phyloP scores from a whole-genome alignment of 2,329 filamentous ascomycete species.

The Xylariaceae sp. region DNA sequence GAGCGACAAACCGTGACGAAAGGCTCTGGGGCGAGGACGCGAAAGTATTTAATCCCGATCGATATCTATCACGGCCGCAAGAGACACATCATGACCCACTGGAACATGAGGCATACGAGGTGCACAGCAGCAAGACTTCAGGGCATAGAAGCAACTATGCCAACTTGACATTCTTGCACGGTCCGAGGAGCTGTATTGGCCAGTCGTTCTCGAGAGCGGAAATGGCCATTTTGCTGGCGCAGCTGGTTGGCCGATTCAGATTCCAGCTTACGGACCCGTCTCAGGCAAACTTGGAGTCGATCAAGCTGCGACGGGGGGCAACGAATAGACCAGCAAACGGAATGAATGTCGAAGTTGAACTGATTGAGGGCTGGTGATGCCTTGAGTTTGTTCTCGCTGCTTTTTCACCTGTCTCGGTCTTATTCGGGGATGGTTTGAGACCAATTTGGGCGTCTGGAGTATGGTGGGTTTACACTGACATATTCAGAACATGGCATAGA shows the following conservation, averaged over 20 bases:
- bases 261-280: slow-evolving; percentile 14
- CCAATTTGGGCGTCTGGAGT: no score
- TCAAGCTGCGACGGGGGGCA: slow-evolving; percentile 14
- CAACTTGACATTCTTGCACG: slow-evolving; percentile 19
- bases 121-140: slow-evolving; percentile 1
- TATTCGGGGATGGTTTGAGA: no score
- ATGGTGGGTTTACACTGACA: no score
- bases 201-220: slow-evolving; percentile 18
- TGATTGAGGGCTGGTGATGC: slow-evolving; percentile 13
- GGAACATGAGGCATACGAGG: slow-evolving; percentile 3
- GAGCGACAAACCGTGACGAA: slow-evolving; percentile 13
- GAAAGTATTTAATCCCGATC: slow-evolving; percentile 15
- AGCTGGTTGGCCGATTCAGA: slow-evolving; percentile 16
- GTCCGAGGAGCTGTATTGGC: slow-evolving; percentile 18
- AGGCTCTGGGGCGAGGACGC: slow-evolving; percentile 19
- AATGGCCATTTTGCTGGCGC: slow-evolving; percentile 15
- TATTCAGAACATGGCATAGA: not conserved
- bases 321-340: slow-evolving; percentile 15
- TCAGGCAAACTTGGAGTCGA: slow-evolving; percentile 7
- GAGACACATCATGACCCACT: slow-evolving; percentile 7
- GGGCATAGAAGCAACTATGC: slow-evolving; percentile 18
- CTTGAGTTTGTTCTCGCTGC: not conserved
- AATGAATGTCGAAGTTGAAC: slow-evolving; percentile 10
- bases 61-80: slow-evolving; percentile 13
- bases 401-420: not conserved